Percentiles rank a stretch among this genome's conserved stretches.
Conservation (phyloP, 345 rosid genomes). For the Reutealis trisperma region DNA sequence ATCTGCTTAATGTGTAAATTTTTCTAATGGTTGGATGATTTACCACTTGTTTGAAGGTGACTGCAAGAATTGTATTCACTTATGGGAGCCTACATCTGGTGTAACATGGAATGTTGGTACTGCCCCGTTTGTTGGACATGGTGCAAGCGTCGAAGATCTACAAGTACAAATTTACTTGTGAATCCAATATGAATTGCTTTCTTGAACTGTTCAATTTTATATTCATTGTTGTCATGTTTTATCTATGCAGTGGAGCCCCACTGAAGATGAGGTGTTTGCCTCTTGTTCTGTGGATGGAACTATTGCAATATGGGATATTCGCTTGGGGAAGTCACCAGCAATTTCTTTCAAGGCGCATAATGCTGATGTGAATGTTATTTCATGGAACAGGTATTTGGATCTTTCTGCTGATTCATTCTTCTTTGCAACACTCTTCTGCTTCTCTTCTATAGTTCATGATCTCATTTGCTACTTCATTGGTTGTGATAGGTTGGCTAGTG, state of each 20-base stretch:
- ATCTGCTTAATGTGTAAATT: slow-evolving; percentile 7
- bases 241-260: slow-evolving; percentile 89
- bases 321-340: slow-evolving; percentile 64
- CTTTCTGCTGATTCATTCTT: neutral
- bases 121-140: slow-evolving; percentile 70
- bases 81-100: slow-evolving; percentile 87
- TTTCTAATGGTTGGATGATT: slow-evolving; percentile 9
- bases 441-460: neutral
- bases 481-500: slow-evolving; percentile 71
- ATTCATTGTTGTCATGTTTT: slow-evolving; percentile 16
- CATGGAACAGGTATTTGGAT: slow-evolving; percentile 86
- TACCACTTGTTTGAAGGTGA: slow-evolving; percentile 54
- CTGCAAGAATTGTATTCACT: slow-evolving; percentile 75
- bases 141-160: slow-evolving; percentile 90
- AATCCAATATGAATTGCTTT: slow-evolving; percentile 2
- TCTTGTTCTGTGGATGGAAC: slow-evolving; percentile 84
- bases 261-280: slow-evolving; percentile 74
- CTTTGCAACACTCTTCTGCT: neutral
- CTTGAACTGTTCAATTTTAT: slow-evolving; percentile 1
- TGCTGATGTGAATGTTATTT: slow-evolving; percentile 93
- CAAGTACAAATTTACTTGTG: slow-evolving; percentile 46
- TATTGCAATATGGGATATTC: slow-evolving; percentile 89
- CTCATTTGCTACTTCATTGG: slow-evolving; percentile 9
- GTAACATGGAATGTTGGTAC: slow-evolving; percentile 80
- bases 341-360: slow-evolving; percentile 79